Conservation (phyloP, 73 alveolate genomes). For the Blepharisma stoltei region DNA sequence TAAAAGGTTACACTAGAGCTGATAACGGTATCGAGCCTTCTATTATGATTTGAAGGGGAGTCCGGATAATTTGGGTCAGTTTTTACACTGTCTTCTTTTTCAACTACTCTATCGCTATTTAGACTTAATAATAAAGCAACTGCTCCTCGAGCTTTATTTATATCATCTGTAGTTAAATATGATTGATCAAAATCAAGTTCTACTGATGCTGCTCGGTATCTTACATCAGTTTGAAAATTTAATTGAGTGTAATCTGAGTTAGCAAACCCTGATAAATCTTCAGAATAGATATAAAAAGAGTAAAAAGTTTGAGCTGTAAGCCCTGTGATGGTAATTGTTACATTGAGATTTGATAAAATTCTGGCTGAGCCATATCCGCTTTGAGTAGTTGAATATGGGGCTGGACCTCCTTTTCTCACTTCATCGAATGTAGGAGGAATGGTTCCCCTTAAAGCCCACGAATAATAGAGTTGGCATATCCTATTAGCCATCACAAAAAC, state of each 20-base stretch:
- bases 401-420: background rate
- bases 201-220: conserved; percentile 23
- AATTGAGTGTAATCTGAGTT: background rate
- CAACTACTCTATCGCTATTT: conserved; percentile 12
- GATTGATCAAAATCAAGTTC: conserved; percentile 3
- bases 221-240: conserved; percentile 21
- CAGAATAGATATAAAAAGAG: background rate
- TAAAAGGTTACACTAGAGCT: background rate
- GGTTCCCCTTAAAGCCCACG: conserved; percentile 23
- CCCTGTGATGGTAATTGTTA: background rate
- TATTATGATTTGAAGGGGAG: conserved; percentile 14
- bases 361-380: background rate
- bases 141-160: background rate
- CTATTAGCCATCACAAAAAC: background rate
- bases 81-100: background rate
- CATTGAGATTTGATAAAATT: background rate
- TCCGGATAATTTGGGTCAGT: conserved; percentile 3
- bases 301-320: conserved; percentile 15
- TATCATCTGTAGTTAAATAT: conserved; percentile 19
- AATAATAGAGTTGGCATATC: background rate
- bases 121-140: conserved; percentile 10
- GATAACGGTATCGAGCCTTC: background rate
- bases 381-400: background rate
- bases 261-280: conserved; percentile 8
- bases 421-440: conserved; percentile 9